Evolutionary conservation across 2,329 filamentous ascomycete species (phyloP), one percentile per base, ranked within the genome.

Genomic region (Orbilia brochopaga): DNA sequence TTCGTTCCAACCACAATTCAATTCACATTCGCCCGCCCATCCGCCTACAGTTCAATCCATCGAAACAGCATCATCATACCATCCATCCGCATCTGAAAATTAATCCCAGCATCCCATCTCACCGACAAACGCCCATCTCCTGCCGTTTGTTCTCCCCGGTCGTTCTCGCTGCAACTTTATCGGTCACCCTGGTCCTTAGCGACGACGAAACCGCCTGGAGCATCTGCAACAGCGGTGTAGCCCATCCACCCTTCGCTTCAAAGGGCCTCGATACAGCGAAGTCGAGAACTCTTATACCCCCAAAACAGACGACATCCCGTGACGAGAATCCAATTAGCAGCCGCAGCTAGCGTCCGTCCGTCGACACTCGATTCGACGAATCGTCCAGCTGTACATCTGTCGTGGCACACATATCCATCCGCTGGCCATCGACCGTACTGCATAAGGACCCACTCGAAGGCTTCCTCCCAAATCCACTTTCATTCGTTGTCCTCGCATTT

Each of bases 361-460:
- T 58, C 55, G 40, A 58, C 55, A 24, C 44, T 32, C 35, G 37
- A 54, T 27, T 51, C 50, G 59, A 70, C 66, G 63, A 59, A 60
- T 70, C 66, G 63, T 58, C 61, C 54, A 46, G 52, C 66, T 63
- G 66, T 37, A 40, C 37, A 35, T 44, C 44, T 59, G 63, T 64
- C 59, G 66, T 70, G 59, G 66, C 66, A 70, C 51, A 51, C 57
- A 53, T 57, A 30, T 52, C 53, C 30, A 23, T 57, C 59, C 46
- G 53, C 30, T 57, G 66, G 54, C 44, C 27, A 30, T 48, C 53
- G 48, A 32, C 59, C 55, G 54, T 50, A 59, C 37, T 63, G 65
- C 57, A 53, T 57, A 15, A 13, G 40, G 58, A 46, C 65, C 57
- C 56, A 53, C 58, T 53, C 58, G 50, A 64, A 50, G 35, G 58